phyloP scores from a whole-genome alignment of 179 eudicot species.

The Carnegiea gigantea region DNA sequence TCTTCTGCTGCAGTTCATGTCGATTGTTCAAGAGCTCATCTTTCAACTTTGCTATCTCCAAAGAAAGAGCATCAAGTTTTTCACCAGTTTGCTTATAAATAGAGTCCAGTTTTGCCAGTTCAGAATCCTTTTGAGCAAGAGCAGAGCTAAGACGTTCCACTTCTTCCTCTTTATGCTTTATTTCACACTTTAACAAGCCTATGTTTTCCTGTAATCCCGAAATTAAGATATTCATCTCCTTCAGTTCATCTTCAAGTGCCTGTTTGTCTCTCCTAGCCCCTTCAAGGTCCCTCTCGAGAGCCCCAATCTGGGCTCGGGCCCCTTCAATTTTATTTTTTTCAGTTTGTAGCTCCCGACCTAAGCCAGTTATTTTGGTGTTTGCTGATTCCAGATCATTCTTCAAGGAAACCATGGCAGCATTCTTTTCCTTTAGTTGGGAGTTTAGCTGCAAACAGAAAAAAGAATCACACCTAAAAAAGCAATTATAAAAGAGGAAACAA shows the following conservation, averaged over 20 bases:
- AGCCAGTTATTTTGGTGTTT: constrained; percentile 42
- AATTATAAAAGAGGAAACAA: background rate
- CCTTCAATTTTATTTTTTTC: constrained; percentile 49
- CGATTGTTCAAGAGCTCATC: constrained; percentile 38
- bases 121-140: constrained; percentile 53
- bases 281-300: constrained; percentile 42
- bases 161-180: constrained; percentile 61
- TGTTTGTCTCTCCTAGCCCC: constrained; percentile 45
- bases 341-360: constrained; percentile 55
- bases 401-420: constrained; percentile 60
- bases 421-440: constrained; percentile 55
- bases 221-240: constrained; percentile 58
- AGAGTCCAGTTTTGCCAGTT: constrained; percentile 39
- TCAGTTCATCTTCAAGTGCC: constrained; percentile 54
- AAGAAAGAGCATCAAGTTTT: constrained; percentile 42
- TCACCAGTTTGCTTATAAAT: constrained; percentile 38
- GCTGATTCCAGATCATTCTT: constrained; percentile 62
- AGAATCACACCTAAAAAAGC: background rate
- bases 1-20: constrained; percentile 58
- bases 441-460: constrained; percentile 52
- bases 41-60: constrained; percentile 43
- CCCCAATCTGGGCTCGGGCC: constrained; percentile 42
- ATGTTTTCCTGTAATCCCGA: constrained; percentile 59
- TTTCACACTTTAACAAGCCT: constrained; percentile 53
- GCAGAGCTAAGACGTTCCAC: constrained; percentile 44